Conservation (phyloP, 352 stramenopile genomes). For the Pythium folliculosum region DNA sequence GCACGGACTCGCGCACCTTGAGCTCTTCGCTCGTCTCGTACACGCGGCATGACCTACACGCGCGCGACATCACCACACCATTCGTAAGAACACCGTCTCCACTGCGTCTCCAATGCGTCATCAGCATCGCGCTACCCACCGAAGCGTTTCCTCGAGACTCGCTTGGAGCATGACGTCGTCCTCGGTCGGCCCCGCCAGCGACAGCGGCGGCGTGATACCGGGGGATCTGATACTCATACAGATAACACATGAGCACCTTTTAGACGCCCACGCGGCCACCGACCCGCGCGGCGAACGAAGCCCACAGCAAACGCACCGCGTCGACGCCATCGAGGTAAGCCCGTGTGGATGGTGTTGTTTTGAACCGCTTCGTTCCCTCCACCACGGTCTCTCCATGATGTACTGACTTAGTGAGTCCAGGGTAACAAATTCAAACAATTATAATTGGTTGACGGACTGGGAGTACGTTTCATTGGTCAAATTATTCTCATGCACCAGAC, state of each 20-base stretch:
- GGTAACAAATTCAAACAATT: slow-evolving; percentile 1
- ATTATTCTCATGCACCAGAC: not conserved
- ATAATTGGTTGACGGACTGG: not conserved
- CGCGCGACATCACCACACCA: not conserved
- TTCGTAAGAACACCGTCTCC: not conserved
- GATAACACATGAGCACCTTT: not conserved
- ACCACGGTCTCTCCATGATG: not conserved
- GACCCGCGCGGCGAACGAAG: not conserved
- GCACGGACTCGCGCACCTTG: slow-evolving; percentile 57
- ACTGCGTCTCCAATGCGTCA: too few species aligned
- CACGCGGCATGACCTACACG: slow-evolving; percentile 51
- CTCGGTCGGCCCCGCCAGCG: slow-evolving; percentile 61
- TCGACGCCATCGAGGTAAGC: slow-evolving; percentile 13
- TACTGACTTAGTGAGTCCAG: slow-evolving; percentile 1
- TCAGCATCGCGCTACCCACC: slow-evolving; percentile 29
- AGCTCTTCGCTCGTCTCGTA: slow-evolving; percentile 79
- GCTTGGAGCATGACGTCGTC: slow-evolving; percentile 69
- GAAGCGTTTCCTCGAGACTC: slow-evolving; percentile 61
- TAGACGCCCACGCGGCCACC: not conserved
- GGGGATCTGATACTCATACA: slow-evolving; percentile 7
- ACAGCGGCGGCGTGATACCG: slow-evolving; percentile 74
- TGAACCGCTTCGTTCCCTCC: not conserved
- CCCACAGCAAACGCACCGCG: slow-evolving; percentile 11
- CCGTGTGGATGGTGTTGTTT: not conserved
- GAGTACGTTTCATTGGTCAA: not conserved